Evolutionary conservation across 257 asterid genomes (phyloP).

Genomic region (Petrea volubilis): DNA sequence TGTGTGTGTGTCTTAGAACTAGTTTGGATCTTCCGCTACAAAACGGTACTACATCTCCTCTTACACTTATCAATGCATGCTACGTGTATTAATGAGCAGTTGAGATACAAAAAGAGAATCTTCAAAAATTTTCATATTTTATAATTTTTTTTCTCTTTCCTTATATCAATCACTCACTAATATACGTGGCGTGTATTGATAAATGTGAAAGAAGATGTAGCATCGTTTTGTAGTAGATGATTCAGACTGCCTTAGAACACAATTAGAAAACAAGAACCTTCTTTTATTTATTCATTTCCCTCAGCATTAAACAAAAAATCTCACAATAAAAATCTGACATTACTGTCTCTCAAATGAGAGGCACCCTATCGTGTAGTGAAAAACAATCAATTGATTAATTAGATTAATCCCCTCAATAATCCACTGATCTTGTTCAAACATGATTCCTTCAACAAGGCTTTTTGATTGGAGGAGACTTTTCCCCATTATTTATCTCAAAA

Average conservation of each 20-base stretch:
- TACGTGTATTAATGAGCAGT: too few relatives aligned
- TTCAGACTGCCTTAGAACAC: slow-evolving; percentile 17
- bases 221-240: too few relatives aligned
- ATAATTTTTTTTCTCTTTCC: too few relatives aligned
- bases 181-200: too few relatives aligned
- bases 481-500: slow-evolving; percentile 17
- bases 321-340: slow-evolving; percentile 48
- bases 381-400: neutral
- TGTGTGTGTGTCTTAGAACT: too few relatives aligned
- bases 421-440: slow-evolving; percentile 24
- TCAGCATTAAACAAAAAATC: slow-evolving; percentile 4
- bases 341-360: slow-evolving; percentile 36
- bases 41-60: too few relatives aligned
- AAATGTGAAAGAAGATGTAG: too few relatives aligned
- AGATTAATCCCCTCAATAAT: slow-evolving; percentile 33
- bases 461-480: slow-evolving; percentile 41
- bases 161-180: too few relatives aligned
- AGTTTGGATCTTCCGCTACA: too few relatives aligned
- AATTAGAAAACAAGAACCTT: slow-evolving; percentile 19
- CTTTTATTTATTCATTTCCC: slow-evolving; percentile 15
- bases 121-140: too few relatives aligned
- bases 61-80: too few relatives aligned
- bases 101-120: too few relatives aligned
- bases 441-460: slow-evolving; percentile 38
- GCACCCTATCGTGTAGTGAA: slow-evolving; percentile 18